Base-by-base conservation (phyloP, 2,329 filamentous ascomycete genomes). In the Hypoxylon sp. region DNA sequence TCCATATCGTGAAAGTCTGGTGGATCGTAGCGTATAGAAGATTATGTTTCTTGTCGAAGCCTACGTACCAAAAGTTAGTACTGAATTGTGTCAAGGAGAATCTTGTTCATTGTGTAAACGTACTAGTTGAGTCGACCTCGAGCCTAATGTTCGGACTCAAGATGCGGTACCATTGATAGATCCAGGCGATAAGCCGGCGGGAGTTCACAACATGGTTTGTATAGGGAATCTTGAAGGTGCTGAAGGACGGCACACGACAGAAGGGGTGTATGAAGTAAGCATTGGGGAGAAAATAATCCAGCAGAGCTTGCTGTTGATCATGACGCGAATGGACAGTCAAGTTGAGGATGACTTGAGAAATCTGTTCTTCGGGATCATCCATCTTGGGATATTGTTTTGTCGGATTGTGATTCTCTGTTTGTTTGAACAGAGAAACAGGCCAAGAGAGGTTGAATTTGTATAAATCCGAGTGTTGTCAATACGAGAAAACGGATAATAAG, bases 141-240 rank as follows among this genome's bases (percentile, higher is more conserved):
- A 95, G 81, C 47, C 90, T 85, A 71, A 96, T 92, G 17, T 84
- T 82, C 0, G 94, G 94, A 68, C 90, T 93, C 76, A 97, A 84
- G 71, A 95, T 91, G 76, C 94, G 93, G 80, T 97, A 95, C 92
- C 92, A 94, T 44, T 89, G 88, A 76, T 93, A 97, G 63, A 97
- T 90, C 73, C 86, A 84, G 52, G 87, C 81, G 17, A 97, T 84
- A 5, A 92, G 77, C 80, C 85, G 88, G 47, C 92, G 85, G 9
- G 92, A 94, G 70, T 90, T 87, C 24, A 87, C 61, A 0, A 75
- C 73, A 58, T 47, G 57, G 11, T 76, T 78, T 0, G 83, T 71
- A 2, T 84, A 73, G 1, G 83, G 85, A 1, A 87, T 54, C 1
- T 76, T 65, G 31, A 80, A 71, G 17, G 82, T 77, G 3, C 78